Conservation (phyloP, 306 rosid species). For the Acmispon strigosus region DNA sequence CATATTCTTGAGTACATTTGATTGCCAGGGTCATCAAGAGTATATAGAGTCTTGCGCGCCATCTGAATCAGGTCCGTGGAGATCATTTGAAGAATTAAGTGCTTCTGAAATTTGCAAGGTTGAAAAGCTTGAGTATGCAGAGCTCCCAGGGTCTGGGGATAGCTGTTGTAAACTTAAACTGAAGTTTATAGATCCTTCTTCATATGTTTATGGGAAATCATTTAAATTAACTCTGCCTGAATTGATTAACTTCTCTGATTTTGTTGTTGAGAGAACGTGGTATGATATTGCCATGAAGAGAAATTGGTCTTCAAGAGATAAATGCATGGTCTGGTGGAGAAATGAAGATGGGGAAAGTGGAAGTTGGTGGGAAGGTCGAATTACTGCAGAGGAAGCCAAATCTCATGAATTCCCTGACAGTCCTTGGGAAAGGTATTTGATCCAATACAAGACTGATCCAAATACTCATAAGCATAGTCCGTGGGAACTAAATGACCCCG, state of each 20-base stretch:
- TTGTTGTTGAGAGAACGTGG: conserved; percentile 75
- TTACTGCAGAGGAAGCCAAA: conserved; percentile 40
- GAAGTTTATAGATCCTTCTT: conserved; percentile 53
- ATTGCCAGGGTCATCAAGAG: conserved; percentile 77
- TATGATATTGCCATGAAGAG: conserved; percentile 58
- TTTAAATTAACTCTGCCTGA: conserved; percentile 65
- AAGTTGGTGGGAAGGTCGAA: conserved; percentile 66
- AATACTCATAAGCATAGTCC: conserved; percentile 63
- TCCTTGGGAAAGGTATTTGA: conserved; percentile 70
- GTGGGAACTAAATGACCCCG: conserved; percentile 70
- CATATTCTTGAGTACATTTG: conserved; percentile 10
- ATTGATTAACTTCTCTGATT: conserved; percentile 60
- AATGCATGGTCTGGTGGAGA: conserved; percentile 84
- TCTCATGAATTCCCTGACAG: conserved; percentile 68
- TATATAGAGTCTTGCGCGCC: conserved; percentile 23
- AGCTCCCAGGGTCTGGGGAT: conserved; percentile 71
- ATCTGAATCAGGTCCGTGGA: conserved; percentile 45
- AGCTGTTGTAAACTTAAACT: conserved; percentile 74
- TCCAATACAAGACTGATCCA: conserved; percentile 49
- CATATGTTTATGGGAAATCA: conserved; percentile 31
- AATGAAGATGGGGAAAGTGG: conserved; percentile 52
- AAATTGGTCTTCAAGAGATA: conserved; percentile 67
- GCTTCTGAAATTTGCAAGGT: conserved; percentile 76
- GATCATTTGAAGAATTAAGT: conserved; percentile 28
- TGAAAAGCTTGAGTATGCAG: conserved; percentile 54